Evolutionary conservation across 768 basidiomycete genomes (phyloP), one percentile per base, ranked within the genome.

Genomic region (Boletus barrowsii): DNA sequence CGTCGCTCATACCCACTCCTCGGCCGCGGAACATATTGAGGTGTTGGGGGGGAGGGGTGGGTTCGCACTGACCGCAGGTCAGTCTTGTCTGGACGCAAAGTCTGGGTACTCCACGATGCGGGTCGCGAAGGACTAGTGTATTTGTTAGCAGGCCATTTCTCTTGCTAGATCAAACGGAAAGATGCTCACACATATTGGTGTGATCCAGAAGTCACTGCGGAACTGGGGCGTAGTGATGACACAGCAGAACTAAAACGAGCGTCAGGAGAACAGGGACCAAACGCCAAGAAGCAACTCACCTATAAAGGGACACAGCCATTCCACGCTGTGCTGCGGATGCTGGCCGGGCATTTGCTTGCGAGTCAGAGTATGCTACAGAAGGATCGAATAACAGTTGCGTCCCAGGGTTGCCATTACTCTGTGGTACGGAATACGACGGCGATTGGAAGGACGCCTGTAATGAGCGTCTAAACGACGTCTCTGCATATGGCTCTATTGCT

Each of bases 261-360:
- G 32, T 58, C 56, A 67, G 42, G 5, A 47, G 22, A 24, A 49
- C 22, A 60, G 4, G 5, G 32, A 14, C 14, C 18, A 24, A 36
- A 29, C 3, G 9, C 18, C 37, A 10, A 24, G 14, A 30, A 4
- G 5, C 18, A 48, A 42, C 77, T 46, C 60, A 82, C 87, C 80
- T 83, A 72, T 88, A 88, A 30, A 87, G 76, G 3, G 79, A 72
- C 15, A 73, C 57, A 2, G 79, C 57, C 3, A 59, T 42, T n/a
- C 58, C 49, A 20, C 53, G 59, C n/a, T 60, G 62, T 24, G 55
- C 47, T 55, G 49, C 20, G 8, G 14, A 22, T 7, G 39, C 6
- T 29, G 39, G 35, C 54, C 29, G 41, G 48, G 35, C 17, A 44
- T 50, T 51, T n/a, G 56, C 57, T 45, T 55, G 56, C 29, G 55